Conservation (phyloP, 352 stramenopile genomes). For the Pythium sp. region DNA sequence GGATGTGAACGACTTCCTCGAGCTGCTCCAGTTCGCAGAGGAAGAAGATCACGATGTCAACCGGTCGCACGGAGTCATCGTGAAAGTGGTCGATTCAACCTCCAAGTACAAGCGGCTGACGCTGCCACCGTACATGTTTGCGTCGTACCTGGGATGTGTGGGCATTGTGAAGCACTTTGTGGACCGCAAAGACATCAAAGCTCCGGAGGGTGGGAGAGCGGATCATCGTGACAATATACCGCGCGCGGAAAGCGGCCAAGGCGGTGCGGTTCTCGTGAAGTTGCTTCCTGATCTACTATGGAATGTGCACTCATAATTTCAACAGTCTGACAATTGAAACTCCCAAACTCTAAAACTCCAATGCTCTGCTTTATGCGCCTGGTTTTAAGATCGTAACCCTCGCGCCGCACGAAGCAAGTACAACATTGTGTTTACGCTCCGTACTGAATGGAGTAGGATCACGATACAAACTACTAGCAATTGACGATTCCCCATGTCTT, state of each 20-base stretch:
- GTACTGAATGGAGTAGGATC: not conserved
- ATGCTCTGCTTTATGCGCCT: too few relatives aligned
- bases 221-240: not conserved
- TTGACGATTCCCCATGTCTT: not conserved
- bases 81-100: not conserved
- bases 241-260: not conserved
- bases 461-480: not conserved
- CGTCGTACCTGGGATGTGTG: conserved; percentile 1
- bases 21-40: too few relatives aligned
- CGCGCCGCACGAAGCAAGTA: too few relatives aligned
- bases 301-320: too few relatives aligned
- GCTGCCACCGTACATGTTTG: conserved; percentile 2
- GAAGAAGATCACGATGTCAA: too few relatives aligned
- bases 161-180: not conserved
- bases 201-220: not conserved
- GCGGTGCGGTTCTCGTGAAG: not conserved
- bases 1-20: too few relatives aligned
- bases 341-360: too few relatives aligned
- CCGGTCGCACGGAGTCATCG: not conserved
- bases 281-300: too few relatives aligned
- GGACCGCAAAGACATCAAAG: not conserved
- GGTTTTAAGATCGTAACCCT: too few relatives aligned
- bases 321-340: too few relatives aligned
- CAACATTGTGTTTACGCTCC: not conserved
- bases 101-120: not conserved